A percentile compares a stretch with the other conserved stretches of the same genome.
phyloP scores from a whole-genome alignment of 2,329 filamentous ascomycete genomes.

The Aspergillus texensis region DNA sequence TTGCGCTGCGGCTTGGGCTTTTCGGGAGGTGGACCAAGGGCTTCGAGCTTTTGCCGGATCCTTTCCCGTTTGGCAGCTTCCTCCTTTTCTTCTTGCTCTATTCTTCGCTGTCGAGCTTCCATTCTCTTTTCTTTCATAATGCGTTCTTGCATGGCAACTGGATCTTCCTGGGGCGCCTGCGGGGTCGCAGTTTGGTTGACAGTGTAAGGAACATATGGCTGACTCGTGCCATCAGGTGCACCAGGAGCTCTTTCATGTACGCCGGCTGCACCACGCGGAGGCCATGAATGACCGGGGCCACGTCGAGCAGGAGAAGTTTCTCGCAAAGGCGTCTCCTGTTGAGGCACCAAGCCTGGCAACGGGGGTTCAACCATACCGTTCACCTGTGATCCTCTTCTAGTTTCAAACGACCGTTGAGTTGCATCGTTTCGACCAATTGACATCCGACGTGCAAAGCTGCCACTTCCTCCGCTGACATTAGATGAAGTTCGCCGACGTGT shows the following conservation, averaged over 20 bases:
- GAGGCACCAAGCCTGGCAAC: slow-evolving; percentile 28
- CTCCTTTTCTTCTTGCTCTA: slow-evolving; percentile 59
- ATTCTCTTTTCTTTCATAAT: slow-evolving; percentile 64
- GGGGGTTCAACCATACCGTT: slow-evolving; percentile 40
- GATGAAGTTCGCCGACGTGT: slow-evolving; percentile 82
- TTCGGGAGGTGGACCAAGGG: slow-evolving; percentile 51
- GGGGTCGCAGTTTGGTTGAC: slow-evolving; percentile 22
- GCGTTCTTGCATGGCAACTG: slow-evolving; percentile 59
- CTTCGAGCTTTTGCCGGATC: slow-evolving; percentile 59
- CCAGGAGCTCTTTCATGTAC: slow-evolving; percentile 31
- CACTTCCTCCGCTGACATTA: slow-evolving; percentile 85
- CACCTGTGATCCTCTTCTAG: slow-evolving; percentile 42
- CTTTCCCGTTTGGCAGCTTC: slow-evolving; percentile 61
- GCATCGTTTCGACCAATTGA: slow-evolving; percentile 55
- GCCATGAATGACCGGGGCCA: slow-evolving; percentile 30
- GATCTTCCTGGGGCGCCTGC: slow-evolving; percentile 38
- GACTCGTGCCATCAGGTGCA: slow-evolving; percentile 22
- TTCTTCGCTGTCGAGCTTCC: slow-evolving; percentile 55
- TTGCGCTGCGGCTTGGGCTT: slow-evolving; percentile 35
- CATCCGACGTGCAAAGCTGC: slow-evolving; percentile 66
- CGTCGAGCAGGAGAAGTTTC: slow-evolving; percentile 33
- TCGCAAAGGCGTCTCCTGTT: slow-evolving; percentile 24
- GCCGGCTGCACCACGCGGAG: slow-evolving; percentile 31
- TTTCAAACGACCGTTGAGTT: slow-evolving; percentile 42
- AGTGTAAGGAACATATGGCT: slow-evolving; percentile 18